These are phyloP conservation scores for Favolaschia claudopus DNA, from an alignment of 768 basidiomycete genomes.

Conservation along the genomic window DNA sequence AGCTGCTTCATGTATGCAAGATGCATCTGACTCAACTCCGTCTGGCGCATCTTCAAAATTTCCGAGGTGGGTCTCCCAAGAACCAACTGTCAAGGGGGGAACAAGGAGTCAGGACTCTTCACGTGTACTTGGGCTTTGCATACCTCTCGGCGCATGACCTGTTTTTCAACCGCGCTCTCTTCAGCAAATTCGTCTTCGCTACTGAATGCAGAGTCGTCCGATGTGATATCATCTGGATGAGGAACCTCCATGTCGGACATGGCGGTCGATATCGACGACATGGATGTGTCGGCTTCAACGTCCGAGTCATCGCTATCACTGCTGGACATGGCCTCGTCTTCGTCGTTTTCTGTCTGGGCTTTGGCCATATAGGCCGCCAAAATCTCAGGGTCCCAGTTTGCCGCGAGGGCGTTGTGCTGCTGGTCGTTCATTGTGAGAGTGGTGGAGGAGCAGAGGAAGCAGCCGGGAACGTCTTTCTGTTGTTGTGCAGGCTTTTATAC, in stretches of 20 bases:
- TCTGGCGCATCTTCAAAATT: conserved; percentile 18
- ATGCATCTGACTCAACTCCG: conserved; percentile 11
- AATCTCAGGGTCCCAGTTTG: conserved; percentile 27
- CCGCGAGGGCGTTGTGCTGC: conserved; percentile 18
- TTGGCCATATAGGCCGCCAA: conserved; percentile 21
- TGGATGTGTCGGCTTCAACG: conserved; percentile 19
- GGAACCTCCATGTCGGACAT: conserved; percentile 18
- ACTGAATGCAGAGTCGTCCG: conserved; percentile 27
- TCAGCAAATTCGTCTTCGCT: conserved; percentile 29
- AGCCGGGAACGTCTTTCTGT: not conserved
- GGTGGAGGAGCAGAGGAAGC: not conserved
- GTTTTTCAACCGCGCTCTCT: conserved; percentile 8
- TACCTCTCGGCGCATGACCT: conserved; percentile 24
- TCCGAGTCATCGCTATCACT: conserved; percentile 24
- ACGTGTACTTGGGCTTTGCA: no score
- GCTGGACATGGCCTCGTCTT: conserved; percentile 27
- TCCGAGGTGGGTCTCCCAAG: conserved; percentile 20
- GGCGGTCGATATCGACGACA: conserved; percentile 5
- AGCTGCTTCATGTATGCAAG: conserved; percentile 27
- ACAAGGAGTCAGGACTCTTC: not conserved
- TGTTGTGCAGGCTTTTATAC: conserved; percentile 17
- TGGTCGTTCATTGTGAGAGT: conserved; percentile 3
- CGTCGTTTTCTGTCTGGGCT: conserved; percentile 13
- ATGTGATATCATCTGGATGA: conserved; percentile 20
- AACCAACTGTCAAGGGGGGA: conserved; percentile 11